Base-by-base conservation (phyloP, 352 stramenopile species). In the Pseudoperonospora humuli region DNA sequence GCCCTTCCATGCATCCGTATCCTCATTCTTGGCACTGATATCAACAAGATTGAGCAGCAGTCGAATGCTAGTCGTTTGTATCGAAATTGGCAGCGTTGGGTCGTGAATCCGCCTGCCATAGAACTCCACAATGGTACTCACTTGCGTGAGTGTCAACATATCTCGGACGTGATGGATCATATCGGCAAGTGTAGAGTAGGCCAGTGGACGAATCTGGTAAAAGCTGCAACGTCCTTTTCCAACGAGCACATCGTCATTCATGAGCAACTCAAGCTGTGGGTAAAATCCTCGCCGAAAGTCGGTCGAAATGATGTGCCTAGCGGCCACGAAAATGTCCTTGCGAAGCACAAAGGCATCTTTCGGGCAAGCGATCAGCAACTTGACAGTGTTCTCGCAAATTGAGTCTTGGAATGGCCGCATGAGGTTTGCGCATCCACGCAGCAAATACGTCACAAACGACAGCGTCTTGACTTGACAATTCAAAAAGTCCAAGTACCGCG, bases 231-330 rank as follows among this genome's bases (percentile, higher is more conserved):
- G 76, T 13, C 71, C 75, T 51, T 79, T 85, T 14, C 95, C 95
- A 11, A 98, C 79, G 17, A 98, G 64, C 3, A 98, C 78, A 11
- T 95, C 76, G 66, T 98, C 96, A 44, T 98, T 89, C 60, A 99
- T 86, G 19, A 99, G 80, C 23, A 86, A 49, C 61, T 99, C 95
- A 11, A 98, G 66, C 38, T 98, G 94, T 11, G 72, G 36, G 47
- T 96, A 97, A 60, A 99, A 98, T 6, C 93, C 93, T 13, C 86
- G 80, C n/a, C 94, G 88, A 59, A 99, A 98, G 24, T 98, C 90
- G 1, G 94, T 98, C 28, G 95, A 95, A 15, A 99, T 89, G 39
- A 99, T 97, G 64, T 98, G 93, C 14, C 95, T 79, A 11, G 95
- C 96, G 3, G 87, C 87, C 8, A 98, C 77, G 35, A 99, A 91